Evolutionary conservation across 208 protist genomes (phyloP).

Genomic region (Kentomonas sorsogonicus): DNA sequence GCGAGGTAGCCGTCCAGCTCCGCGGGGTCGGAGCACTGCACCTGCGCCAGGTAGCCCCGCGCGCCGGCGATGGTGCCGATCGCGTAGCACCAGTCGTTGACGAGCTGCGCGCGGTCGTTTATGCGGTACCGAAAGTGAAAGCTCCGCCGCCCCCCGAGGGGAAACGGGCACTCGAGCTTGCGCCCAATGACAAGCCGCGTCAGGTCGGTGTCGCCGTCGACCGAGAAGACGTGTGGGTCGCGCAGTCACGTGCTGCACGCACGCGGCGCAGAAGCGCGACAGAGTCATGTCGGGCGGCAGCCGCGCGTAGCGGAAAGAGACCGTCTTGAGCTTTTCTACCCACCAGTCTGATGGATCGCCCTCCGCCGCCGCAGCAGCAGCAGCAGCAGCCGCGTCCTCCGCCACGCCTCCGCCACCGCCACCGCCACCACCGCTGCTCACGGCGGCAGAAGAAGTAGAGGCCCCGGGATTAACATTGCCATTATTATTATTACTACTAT

Average conservation of each 20-base stretch:
- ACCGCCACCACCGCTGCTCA: too few relatives aligned
- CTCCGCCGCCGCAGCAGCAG: constrained; percentile 3
- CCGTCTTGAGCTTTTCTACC: constrained; percentile 68
- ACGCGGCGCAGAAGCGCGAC: constrained; percentile 50
- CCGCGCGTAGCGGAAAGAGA: constrained; percentile 73
- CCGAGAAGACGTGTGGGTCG: constrained; percentile 54
- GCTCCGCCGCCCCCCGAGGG: constrained; percentile 47
- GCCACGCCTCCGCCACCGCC: background rate
- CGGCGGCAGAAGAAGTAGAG: too few relatives aligned
- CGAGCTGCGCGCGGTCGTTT: constrained; percentile 46
- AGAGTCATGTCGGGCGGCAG: constrained; percentile 59
- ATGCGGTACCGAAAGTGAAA: constrained; percentile 70
- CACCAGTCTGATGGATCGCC: constrained; percentile 42
- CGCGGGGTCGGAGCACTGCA: constrained; percentile 56
- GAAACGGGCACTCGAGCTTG: constrained; percentile 56
- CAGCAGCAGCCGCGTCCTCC: background rate
- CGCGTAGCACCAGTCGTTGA: constrained; percentile 55
- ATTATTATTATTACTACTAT: too few relatives aligned
- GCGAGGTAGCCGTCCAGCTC: constrained; percentile 73
- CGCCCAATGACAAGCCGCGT: constrained; percentile 40
- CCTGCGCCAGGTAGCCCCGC: constrained; percentile 71
- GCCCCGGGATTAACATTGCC: too few relatives aligned
- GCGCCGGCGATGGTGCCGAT: constrained; percentile 64
- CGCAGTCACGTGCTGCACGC: constrained; percentile 72
- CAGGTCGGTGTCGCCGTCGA: constrained; percentile 66